These are phyloP conservation scores for Astragalus membranaceus DNA, from an alignment of 306 rosid genomes.

Conservation along the genomic window DNA sequence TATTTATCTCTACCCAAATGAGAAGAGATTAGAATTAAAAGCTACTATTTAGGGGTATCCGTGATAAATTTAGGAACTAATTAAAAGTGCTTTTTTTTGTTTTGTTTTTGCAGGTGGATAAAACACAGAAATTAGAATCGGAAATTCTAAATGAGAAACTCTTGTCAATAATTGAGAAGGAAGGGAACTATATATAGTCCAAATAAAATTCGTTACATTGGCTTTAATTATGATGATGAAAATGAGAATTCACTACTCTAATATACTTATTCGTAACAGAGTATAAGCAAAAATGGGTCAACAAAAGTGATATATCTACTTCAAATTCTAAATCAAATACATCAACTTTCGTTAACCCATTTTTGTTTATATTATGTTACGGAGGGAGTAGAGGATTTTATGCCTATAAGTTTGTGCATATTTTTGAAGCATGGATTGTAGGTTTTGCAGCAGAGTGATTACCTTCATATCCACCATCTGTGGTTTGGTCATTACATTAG, in stretches of 20 bases:
- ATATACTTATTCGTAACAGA: not conserved
- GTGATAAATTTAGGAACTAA: not conserved
- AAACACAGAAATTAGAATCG: not conserved
- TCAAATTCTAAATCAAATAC: too few species aligned
- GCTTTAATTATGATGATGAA: not conserved
- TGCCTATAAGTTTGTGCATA: not conserved
- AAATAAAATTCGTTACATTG: not conserved
- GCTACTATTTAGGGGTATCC: not conserved
- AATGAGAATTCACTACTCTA: not conserved
- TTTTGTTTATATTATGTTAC: too few species aligned
- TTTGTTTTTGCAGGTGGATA: not conserved
- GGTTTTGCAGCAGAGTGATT: not conserved
- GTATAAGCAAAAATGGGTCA: too few species aligned
- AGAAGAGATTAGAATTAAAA: not conserved
- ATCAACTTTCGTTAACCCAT: too few species aligned
- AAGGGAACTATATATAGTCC: not conserved
- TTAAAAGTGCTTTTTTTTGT: not conserved
- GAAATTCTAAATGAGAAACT: slow-evolving; percentile 10
- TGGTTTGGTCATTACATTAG: not conserved
- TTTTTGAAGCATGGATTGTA: not conserved
- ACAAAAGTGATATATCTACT: too few species aligned
- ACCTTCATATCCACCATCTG: not conserved
- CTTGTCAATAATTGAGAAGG: not conserved
- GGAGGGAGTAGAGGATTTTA: not conserved
- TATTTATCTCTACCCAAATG: too few species aligned